Evolutionary conservation across 106 monocot species (phyloP), one percentile per base, ranked within the genome.

Genomic region (Narthecium ossifragum): DNA sequence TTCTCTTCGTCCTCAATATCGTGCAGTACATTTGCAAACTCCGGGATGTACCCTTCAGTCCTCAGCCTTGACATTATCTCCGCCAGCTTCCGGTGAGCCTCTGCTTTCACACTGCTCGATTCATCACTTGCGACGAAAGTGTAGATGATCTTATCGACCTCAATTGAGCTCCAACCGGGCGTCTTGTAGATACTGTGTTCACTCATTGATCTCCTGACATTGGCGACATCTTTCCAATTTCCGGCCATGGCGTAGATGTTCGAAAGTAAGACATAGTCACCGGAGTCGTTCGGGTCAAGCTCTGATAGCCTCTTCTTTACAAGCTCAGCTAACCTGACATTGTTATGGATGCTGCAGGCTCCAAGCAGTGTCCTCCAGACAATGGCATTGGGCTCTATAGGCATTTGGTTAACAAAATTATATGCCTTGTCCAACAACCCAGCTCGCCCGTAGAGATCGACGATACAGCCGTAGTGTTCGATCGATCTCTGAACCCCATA

Each of bases 381-480:
- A 32, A 88, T 61, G 8, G 66, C 75, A 61, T 76, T 88, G 21
- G 78, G 69, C 46, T 69, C 53, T 9, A 73, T 63, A 0, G 79
- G 88, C 88, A 81, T 81, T 33, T 45, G 28, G 5, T 15, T 40
- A 10, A 66, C 48, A 13, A 82, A 75, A 9, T 78, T 62, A 48
- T 79, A 88, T 0, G 88, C 82, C 62, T 79, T 66, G 4, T 88
- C 79, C 11, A 88, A 66, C n/a, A 72, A 29, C 17, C 88, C 88
- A 5, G 79, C 75, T 53, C 79, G 63, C 0, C 79, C 76, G 40
- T 88, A 88, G 20, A 88, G 78, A 73, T 88, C 87, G 31, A 82
- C 88, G 59, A 88, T 73, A 67, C 82, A 88, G 17, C 88, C 87
- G 9, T 82, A 82, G 46, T 88, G 87, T 60, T 88, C 82, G 13